Evolutionary conservation across 768 basidiomycete species (phyloP), one percentile per base, ranked within the genome.

Genomic region (Artomyces pyxidatus): DNA sequence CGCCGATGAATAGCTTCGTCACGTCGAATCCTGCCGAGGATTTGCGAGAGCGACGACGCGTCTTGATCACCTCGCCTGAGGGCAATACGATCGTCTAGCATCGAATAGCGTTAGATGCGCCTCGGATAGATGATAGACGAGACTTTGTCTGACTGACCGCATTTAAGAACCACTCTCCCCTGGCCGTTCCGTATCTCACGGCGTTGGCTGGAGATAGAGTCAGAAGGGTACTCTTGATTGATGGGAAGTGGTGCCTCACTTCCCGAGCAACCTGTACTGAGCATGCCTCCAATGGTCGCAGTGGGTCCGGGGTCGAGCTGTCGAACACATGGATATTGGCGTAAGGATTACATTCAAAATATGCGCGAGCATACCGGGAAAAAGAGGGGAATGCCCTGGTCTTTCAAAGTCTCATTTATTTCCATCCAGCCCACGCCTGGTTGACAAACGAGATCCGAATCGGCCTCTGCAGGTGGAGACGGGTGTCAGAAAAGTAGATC

Each of bases 11-110:
- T 5, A 92, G 59, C 50, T 92, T 92, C 0, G 88, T 91, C 1
- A 74, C 67, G 59, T 95, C 92, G 52, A 86, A 92, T 1, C 93
- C 92, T 0, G 91, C 88, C 0, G 90, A 84, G 0, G 85, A 90
- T 61, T 96, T 95, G 28, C 90, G 71, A 3, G 86, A 74, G 25
- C 86, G 72, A 21, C 74, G 69, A 3, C 91, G 79, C 1, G 93
- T 96, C 60, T 93, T 93, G 61, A 96, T 93, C 11, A 95, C 83
- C 61, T 91, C 79, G 1, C 93, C 93, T 4, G 80, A 81, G 2
- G 92, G 88, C 3, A 95, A 77, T 0, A 96, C 92, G 2, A 93
- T 85, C 0, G 90, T 95, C 84, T 92, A 51, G n/a, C n/a, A n/a
- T n/a, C n/a, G 12, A 47, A 37, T n/a, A n/a, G n/a, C n/a, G n/a